phyloP scores from a whole-genome alignment of 495 filamentous ascomycete genomes.

The Hypoxylon perforatum region DNA sequence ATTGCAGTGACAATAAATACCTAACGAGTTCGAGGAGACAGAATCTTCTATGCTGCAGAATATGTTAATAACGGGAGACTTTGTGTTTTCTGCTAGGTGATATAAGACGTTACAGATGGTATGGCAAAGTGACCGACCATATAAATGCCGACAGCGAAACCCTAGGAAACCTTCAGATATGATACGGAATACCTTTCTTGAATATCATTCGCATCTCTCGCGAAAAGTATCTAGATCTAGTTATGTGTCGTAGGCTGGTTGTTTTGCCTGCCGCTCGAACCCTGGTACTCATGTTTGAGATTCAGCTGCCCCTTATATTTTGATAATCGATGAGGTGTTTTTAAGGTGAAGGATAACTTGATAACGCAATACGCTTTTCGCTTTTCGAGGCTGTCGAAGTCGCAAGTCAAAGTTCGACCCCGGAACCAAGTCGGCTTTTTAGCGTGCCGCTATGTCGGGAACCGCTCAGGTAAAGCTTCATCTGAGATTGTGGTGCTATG shows the following conservation, averaged over 20 bases:
- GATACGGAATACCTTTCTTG: not conserved
- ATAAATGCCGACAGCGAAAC: not conserved
- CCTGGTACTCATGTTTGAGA: slow-evolving; percentile 21
- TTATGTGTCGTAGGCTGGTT: not conserved
- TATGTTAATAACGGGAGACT: not conserved
- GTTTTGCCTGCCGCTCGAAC: slow-evolving; percentile 30
- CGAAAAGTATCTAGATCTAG: slow-evolving; percentile 22
- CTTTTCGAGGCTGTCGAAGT: slow-evolving; percentile 11
- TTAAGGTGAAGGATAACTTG: not conserved
- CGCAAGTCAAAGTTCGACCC: slow-evolving; percentile 7
- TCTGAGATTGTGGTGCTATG: slow-evolving; percentile 8
- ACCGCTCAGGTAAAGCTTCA: slow-evolving; percentile 17
- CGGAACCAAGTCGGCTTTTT: slow-evolving; percentile 3
- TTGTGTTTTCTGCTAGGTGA: not conserved
- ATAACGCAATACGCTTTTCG: not conserved
- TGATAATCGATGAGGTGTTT: slow-evolving; percentile 19
- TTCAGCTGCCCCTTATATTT: slow-evolving; percentile 13
- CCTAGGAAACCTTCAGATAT: not conserved
- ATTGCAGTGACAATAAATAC: too few species aligned
- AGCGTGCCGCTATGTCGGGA: slow-evolving; percentile 23
- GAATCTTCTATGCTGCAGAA: not conserved
- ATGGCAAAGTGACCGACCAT: not conserved
- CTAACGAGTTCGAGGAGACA: not conserved
- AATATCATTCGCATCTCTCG: slow-evolving; percentile 18
- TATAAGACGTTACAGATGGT: slow-evolving; percentile 6